These are phyloP conservation scores for Rhizopus stolonifer DNA, from an alignment of 371 early-diverging fungal genomes.

Conservation along the genomic window DNA sequence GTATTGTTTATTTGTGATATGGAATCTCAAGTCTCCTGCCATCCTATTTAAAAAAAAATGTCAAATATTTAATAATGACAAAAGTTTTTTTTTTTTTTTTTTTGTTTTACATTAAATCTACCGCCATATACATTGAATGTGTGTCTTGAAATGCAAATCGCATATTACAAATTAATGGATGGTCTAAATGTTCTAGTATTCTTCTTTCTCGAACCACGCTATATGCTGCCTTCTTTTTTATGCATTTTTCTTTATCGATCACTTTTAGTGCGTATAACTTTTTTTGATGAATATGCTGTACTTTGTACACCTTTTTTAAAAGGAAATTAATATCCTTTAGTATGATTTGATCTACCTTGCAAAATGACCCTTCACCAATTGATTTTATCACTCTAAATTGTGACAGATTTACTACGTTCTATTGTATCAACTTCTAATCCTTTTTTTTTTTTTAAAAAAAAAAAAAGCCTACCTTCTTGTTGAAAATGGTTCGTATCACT, in stretches of 20 bases:
- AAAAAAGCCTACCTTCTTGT: slow-evolving; percentile 6
- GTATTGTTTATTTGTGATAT: slow-evolving; percentile 57
- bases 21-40: slow-evolving; percentile 80
- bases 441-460: background rate
- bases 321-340: background rate
- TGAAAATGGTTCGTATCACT: slow-evolving; percentile 13
- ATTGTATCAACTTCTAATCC: background rate
- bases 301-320: slow-evolving; percentile 62
- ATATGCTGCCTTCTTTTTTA: slow-evolving; percentile 61
- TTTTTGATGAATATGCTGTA: slow-evolving; percentile 55
- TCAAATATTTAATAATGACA: no score
- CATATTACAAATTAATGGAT: slow-evolving; percentile 73
- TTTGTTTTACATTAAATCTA: slow-evolving; percentile 67
- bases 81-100: background rate
- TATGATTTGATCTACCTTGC: slow-evolving; percentile 61
- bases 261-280: slow-evolving; percentile 76
- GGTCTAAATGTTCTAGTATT: slow-evolving; percentile 68
- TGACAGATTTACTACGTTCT: slow-evolving; percentile 49
- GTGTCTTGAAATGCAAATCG: slow-evolving; percentile 81
- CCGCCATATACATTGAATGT: slow-evolving; percentile 74
- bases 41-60: no score
- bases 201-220: slow-evolving; percentile 75
- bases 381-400: slow-evolving; percentile 57
- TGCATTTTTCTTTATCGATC: slow-evolving; percentile 69
- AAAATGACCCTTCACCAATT: slow-evolving; percentile 68